phyloP scores from a whole-genome alignment of 441 rosid species.

The Populus tomentosa region DNA sequence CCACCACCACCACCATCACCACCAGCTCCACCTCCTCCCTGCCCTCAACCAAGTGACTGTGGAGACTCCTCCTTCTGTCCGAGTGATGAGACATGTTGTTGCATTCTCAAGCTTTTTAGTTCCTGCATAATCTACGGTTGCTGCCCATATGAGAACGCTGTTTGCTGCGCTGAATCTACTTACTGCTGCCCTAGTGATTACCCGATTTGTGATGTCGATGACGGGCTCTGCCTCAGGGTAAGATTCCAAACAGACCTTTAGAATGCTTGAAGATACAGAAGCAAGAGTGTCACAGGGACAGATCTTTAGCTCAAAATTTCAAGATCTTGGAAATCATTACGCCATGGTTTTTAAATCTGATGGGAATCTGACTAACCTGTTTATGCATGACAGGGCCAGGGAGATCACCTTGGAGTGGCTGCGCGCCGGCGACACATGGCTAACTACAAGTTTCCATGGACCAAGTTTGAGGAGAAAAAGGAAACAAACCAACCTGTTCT shows the following conservation, averaged over 20 bases:
- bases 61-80: slow-evolving; percentile 57
- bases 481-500: slow-evolving; percentile 27
- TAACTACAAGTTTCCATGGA: slow-evolving; percentile 58
- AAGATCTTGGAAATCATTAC: neutral
- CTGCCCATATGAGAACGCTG: slow-evolving; percentile 54
- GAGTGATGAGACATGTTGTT: slow-evolving; percentile 59
- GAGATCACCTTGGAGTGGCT: slow-evolving; percentile 52
- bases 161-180: slow-evolving; percentile 46
- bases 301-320: neutral
- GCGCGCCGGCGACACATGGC: slow-evolving; percentile 50
- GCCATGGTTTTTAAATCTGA: too few relatives aligned
- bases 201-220: slow-evolving; percentile 52
- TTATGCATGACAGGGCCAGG: slow-evolving; percentile 28
- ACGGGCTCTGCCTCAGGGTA: slow-evolving; percentile 65
- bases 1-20: slow-evolving; percentile 27
- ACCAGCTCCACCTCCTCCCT: slow-evolving; percentile 41
- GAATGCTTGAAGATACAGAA: neutral
- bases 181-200: slow-evolving; percentile 66
- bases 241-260: neutral
- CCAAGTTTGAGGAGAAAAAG: slow-evolving; percentile 30
- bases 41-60: slow-evolving; percentile 53
- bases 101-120: slow-evolving; percentile 41
- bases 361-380: neutral
- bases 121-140: slow-evolving; percentile 51
- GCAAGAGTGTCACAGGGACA: neutral